Evolutionary conservation across 2,329 filamentous ascomycete genomes (phyloP).

Genomic region (Macrophomina pseudophaseolina): DNA sequence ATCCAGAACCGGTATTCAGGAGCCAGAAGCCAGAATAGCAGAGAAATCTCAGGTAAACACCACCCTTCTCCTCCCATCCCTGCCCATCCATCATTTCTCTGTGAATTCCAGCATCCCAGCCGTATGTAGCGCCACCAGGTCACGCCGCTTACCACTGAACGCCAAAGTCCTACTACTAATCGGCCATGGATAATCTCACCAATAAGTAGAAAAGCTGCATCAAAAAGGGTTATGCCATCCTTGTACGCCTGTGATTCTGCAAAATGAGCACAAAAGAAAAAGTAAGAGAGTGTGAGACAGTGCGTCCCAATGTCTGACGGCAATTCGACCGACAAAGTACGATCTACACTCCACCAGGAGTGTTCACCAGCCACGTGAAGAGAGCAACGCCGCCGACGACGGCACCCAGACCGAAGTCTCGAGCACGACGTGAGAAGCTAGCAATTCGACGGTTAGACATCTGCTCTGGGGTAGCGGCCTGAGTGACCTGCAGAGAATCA

Average conservation of each 20-base stretch:
- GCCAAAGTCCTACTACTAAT: background rate
- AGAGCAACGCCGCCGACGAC: conserved; percentile 4
- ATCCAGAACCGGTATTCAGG: background rate
- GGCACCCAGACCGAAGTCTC: conserved; percentile 7
- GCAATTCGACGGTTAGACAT: conserved; percentile 13
- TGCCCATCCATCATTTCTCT: background rate
- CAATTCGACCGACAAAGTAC: background rate
- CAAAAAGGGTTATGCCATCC: conserved; percentile 10
- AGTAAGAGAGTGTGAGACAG: background rate
- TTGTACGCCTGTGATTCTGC: conserved; percentile 6
- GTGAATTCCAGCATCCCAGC: background rate
- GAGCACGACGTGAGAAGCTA: conserved; percentile 3
- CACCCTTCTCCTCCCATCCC: background rate
- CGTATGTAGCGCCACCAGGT: background rate
- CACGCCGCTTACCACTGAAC: background rate
- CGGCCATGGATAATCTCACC: background rate
- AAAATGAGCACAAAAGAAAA: background rate
- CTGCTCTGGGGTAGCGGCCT: conserved; percentile 14
- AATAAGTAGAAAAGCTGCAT: background rate
- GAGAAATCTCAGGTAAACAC: conserved; percentile 5
- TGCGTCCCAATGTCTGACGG: background rate
- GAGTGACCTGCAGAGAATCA: background rate
- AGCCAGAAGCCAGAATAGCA: background rate
- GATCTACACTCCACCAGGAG: background rate
- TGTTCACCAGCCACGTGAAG: background rate